Conservation (phyloP, 2,329 filamentous ascomycete genomes). For the Claviceps paspali region DNA sequence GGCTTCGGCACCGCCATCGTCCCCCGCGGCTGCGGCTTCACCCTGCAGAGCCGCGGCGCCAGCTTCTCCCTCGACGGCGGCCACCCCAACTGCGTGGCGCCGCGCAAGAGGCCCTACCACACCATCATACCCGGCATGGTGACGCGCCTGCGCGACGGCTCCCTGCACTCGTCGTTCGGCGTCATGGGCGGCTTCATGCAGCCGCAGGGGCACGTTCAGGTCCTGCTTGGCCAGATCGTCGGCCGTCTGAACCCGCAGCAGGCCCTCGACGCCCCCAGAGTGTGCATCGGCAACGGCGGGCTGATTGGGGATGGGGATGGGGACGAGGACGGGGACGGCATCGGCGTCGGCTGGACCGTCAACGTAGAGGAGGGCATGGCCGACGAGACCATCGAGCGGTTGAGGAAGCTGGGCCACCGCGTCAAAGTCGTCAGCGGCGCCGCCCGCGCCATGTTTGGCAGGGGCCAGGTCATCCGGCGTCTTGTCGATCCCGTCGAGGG, state of each 20-base stretch:
- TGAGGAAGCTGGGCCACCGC: constrained; percentile 57
- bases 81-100: constrained; percentile 70
- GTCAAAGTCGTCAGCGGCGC: constrained; percentile 53
- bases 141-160: constrained; percentile 59
- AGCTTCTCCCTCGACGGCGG: constrained; percentile 60
- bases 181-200: constrained; percentile 99
- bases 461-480: constrained; percentile 73
- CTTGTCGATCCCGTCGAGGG: constrained; percentile 56
- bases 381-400: constrained; percentile 47
- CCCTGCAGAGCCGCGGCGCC: constrained; percentile 80
- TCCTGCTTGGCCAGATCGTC: constrained; percentile 74
- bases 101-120: constrained; percentile 83
- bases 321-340: no score
- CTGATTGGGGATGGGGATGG: constrained; percentile 43
- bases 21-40: constrained; percentile 76
- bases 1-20: constrained; percentile 83
- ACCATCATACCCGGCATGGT: constrained; percentile 92
- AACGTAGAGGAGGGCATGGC: constrained; percentile 73
- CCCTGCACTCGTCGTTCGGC: constrained; percentile 73
- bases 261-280: constrained; percentile 77
- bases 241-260: constrained; percentile 73
- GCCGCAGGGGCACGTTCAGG: constrained; percentile 89
- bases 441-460: constrained; percentile 57
- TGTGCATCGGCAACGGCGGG: constrained; percentile 62
- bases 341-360: constrained; percentile 52